phyloP scores from a whole-genome alignment of 1,284 basidiomycete genomes.

The Tilletia caries region DNA sequence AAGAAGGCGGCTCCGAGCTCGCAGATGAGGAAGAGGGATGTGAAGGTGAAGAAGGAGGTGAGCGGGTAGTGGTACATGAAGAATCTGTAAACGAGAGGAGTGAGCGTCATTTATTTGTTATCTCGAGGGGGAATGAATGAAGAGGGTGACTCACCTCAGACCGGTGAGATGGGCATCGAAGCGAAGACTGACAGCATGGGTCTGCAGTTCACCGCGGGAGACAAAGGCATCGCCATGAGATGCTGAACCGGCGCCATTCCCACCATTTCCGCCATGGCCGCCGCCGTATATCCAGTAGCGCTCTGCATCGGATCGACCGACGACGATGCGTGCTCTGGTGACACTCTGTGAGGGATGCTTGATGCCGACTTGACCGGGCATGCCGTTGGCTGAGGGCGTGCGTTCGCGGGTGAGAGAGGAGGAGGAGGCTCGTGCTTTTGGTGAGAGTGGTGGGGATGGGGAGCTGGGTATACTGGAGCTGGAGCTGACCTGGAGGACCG shows the following conservation, averaged over 20 bases:
- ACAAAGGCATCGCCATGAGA: conserved; percentile 30
- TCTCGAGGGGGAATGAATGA: too few species aligned
- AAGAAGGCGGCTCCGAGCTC: conserved; percentile 46
- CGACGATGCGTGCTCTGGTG: conserved; percentile 20
- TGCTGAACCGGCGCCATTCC: conserved; percentile 19
- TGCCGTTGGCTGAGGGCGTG: neutral
- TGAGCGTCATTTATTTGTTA: neutral
- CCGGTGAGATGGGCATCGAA: conserved; percentile 50
- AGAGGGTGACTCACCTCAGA: conserved; percentile 29
- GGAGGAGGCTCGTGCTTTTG: neutral
- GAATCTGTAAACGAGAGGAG: conserved; percentile 27
- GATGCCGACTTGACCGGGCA: neutral
- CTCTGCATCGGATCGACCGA: conserved; percentile 39
- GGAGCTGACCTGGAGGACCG: neutral
- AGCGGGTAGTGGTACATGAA: conserved; percentile 49
- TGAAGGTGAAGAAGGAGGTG: conserved; percentile 42
- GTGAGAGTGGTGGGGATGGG: conserved; percentile 34
- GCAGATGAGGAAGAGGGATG: conserved; percentile 40
- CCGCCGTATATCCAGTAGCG: conserved; percentile 42
- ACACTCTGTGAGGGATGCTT: conserved; percentile 10
- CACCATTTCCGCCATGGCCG: conserved; percentile 19
- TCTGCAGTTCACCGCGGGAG: conserved; percentile 46
- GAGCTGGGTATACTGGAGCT: conserved; percentile 12
- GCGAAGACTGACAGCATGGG: conserved; percentile 35
- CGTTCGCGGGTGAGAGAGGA: conserved; percentile 14